Evolutionary conservation across 164 flowering plant genomes (phyloP).

Genomic region (Piper longum): DNA sequence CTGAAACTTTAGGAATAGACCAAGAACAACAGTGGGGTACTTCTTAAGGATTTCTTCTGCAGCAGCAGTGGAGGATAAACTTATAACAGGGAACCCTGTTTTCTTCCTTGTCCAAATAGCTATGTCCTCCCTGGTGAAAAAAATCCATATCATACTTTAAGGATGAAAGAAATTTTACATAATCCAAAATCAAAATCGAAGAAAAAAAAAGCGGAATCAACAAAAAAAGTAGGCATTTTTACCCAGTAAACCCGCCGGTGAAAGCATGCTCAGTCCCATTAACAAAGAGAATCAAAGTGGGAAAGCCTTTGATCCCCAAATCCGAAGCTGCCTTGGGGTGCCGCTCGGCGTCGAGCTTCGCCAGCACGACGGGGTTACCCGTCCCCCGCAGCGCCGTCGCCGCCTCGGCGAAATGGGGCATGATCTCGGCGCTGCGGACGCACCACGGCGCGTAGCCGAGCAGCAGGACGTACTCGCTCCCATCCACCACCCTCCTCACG

Average conservation of each 20-base stretch:
- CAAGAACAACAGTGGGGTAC: conserved; percentile 39
- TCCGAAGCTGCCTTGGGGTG: conserved; percentile 50
- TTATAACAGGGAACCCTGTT: conserved; percentile 65
- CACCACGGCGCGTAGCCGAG: conserved; percentile 97
- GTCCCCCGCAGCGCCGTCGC: conserved; percentile 54
- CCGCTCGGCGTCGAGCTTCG: conserved; percentile 78
- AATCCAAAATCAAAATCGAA: background rate
- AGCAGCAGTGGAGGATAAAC: conserved; percentile 33
- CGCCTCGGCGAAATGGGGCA: conserved; percentile 89
- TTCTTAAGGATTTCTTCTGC: conserved; percentile 56
- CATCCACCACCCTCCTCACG: conserved; percentile 35
- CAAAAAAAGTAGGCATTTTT: conserved; percentile 7
- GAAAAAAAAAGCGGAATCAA: no score
- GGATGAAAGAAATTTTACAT: background rate
- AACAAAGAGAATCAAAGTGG: conserved; percentile 68
- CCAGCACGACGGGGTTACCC: conserved; percentile 51
- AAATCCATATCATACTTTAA: background rate
- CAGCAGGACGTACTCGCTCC: conserved; percentile 61
- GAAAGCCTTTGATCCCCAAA: conserved; percentile 74
- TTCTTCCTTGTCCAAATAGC: conserved; percentile 83
- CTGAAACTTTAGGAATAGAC: conserved; percentile 66
- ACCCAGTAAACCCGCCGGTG: conserved; percentile 75
- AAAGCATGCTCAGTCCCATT: conserved; percentile 63
- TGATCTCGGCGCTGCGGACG: conserved; percentile 71
- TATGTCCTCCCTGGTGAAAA: conserved; percentile 54